A percentile compares a stretch with the other conserved stretches of the same genome.
Conservation (phyloP, 768 basidiomycete genomes). For the Termitomyces sp. region DNA sequence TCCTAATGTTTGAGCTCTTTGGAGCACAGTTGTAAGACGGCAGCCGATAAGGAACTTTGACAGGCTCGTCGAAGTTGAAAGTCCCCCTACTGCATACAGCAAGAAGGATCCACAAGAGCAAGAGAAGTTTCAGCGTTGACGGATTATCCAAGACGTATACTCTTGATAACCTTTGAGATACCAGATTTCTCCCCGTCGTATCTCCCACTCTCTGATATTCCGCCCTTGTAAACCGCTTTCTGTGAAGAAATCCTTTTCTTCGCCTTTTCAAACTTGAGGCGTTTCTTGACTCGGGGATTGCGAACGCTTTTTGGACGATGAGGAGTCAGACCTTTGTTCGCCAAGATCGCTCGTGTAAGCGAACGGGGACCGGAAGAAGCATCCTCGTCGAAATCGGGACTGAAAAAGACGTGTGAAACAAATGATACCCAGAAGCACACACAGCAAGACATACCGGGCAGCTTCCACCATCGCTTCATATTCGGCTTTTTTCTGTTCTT, state of each 20-base stretch:
- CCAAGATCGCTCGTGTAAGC: constrained; percentile 85
- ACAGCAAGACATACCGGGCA: constrained; percentile 42
- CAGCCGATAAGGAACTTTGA: background rate
- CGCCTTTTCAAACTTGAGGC: constrained; percentile 89
- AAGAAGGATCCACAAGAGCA: background rate
- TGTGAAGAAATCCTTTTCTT: constrained; percentile 89
- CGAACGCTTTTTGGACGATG: constrained; percentile 83
- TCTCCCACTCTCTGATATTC: constrained; percentile 57
- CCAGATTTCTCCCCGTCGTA: constrained; percentile 94
- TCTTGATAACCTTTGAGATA: constrained; percentile 88
- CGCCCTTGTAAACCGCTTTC: constrained; percentile 91
- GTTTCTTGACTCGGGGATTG: constrained; percentile 98
- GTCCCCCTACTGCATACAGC: background rate
- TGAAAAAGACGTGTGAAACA: constrained; percentile 11
- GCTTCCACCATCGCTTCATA: constrained; percentile 64
- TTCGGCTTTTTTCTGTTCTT: constrained; percentile 74
- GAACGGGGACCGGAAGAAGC: constrained; percentile 69
- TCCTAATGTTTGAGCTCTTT: background rate
- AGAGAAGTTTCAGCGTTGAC: background rate
- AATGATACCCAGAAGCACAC: background rate
- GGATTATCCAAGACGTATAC: constrained; percentile 58
- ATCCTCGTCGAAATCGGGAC: constrained; percentile 28
- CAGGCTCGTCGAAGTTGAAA: background rate
- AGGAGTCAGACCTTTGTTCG: constrained; percentile 93
- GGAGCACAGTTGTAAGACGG: background rate